Evolutionary conservation across 2,329 filamentous ascomycete species (phyloP), one percentile per base, ranked within the genome.

Genomic region (Lachnellula cervina): DNA sequence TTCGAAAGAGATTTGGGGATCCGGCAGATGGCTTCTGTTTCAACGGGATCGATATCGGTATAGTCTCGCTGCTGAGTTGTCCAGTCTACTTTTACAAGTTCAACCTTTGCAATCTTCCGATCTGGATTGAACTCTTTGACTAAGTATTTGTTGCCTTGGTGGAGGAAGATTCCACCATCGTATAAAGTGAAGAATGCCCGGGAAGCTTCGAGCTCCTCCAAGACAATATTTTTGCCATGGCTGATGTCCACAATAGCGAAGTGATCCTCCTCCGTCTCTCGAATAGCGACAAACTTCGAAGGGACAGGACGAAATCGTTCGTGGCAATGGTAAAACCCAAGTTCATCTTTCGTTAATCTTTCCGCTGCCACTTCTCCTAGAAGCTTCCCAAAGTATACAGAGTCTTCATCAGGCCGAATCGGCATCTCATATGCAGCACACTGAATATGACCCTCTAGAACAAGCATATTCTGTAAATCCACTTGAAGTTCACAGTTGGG

Each of bases 341-440:
- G 73, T 0, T 83, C 77, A 66, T 96, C 93, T 63, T 79, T 82
- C 7, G 87, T 73, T 61, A 99, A 78, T 14, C 91, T 81, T 58
- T 92, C 87, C 40, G 80, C 75, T 49, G 89, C 90, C 21, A 97
- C 82, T 44, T 84, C 80, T 0, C 77, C 72, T 2, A 97, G 77
- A 54, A 89, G 84, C 11, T 82, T 75, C 2, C 90, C 89, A 68
- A 99, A 96, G 70, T 95, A 99, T 19, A 76, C 69, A 2, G 75
- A 75, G 69, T 99, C 94, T 60, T 89, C 82, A 23, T 80, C 80
- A 0, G 90, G 82, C n/a, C 82, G 81, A 56, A 99, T 89, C 0
- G 94, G 93, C 86, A 97, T 92, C 69, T 99, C 94, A 66, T 89
- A 88, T 2, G 94, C 94, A 0, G 94, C 94, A 67, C 94, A 99